phyloP scores from a whole-genome alignment of 345 rosid species.

The Eucalyptus globulus region DNA sequence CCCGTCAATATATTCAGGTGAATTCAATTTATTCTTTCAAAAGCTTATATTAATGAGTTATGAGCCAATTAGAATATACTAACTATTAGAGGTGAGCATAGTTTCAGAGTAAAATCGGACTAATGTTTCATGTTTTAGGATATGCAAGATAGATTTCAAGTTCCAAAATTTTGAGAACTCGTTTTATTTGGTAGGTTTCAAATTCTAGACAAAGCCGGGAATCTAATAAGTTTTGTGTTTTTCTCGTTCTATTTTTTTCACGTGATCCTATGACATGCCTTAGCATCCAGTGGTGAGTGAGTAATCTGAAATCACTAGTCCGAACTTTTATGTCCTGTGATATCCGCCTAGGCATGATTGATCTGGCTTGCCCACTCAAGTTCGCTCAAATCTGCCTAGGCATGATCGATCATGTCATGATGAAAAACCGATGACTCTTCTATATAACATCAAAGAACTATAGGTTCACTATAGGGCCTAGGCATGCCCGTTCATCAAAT shows the following conservation, averaged over 20 bases:
- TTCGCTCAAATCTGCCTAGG: neutral
- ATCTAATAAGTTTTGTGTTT: too few species aligned
- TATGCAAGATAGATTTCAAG: too few species aligned
- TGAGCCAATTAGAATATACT: neutral
- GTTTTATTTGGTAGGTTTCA: too few species aligned
- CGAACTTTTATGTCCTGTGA: too few species aligned
- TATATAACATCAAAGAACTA: neutral
- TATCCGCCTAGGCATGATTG: neutral
- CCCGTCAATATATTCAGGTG: neutral
- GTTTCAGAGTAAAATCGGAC: too few species aligned
- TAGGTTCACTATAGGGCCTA: neutral
- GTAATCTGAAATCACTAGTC: too few species aligned
- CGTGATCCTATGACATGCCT: too few species aligned
- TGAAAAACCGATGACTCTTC: neutral
- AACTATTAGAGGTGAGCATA: too few species aligned
- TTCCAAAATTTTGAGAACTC: too few species aligned
- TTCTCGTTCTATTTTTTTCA: too few species aligned
- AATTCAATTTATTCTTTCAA: neutral
- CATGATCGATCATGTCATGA: neutral
- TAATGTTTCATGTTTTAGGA: too few species aligned
- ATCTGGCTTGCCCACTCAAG: neutral
- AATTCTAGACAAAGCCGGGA: rapidly evolving
- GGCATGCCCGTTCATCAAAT: neutral
- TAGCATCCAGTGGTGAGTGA: too few species aligned
- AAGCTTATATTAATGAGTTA: neutral